phyloP scores from a whole-genome alignment of 805 yeast genomes.

The Candida glaebosa region DNA sequence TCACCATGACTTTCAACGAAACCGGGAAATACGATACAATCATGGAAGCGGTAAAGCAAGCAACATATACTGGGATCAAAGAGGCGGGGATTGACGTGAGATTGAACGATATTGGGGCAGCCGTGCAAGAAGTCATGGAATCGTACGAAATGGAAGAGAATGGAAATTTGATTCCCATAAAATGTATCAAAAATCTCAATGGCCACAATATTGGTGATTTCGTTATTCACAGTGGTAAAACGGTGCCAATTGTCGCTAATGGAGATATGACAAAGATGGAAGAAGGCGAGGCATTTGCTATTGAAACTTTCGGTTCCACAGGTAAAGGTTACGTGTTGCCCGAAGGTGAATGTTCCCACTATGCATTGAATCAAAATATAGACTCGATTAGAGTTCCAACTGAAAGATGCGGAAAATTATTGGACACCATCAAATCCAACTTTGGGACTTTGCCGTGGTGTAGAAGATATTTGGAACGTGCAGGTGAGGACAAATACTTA shows the following conservation, averaged over 20 bases:
- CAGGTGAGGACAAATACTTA: conserved; percentile 89
- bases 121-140: conserved; percentile 96
- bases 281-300: conserved; percentile 97
- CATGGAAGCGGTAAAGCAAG: conserved; percentile 82
- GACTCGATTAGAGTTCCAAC: conserved; percentile 43
- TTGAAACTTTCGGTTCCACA: conserved; percentile 96
- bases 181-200: conserved; percentile 85
- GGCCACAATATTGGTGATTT: conserved; percentile 91
- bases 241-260: conserved; percentile 93
- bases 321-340: conserved; percentile 87
- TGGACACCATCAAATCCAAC: conserved; percentile 67
- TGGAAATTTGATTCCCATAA: conserved; percentile 81
- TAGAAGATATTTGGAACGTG: conserved; percentile 85
- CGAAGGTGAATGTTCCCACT: conserved; percentile 94
- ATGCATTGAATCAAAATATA: conserved; percentile 59
- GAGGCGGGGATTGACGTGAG: conserved; percentile 97
- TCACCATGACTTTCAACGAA: conserved; percentile 83
- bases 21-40: conserved; percentile 64
- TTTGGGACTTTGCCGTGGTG: conserved; percentile 97
- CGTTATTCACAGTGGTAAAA: conserved; percentile 89
- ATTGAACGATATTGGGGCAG: conserved; percentile 91
- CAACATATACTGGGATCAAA: conserved; percentile 88
- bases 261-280: conserved; percentile 97
- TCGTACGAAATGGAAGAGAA: conserved; percentile 88
- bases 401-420: conserved; percentile 65